A percentile compares a stretch with the other conserved stretches of the same genome.
Evolutionary conservation across 2,329 filamentous ascomycete genomes (phyloP).

Genomic region (Clarireedia paspali): DNA sequence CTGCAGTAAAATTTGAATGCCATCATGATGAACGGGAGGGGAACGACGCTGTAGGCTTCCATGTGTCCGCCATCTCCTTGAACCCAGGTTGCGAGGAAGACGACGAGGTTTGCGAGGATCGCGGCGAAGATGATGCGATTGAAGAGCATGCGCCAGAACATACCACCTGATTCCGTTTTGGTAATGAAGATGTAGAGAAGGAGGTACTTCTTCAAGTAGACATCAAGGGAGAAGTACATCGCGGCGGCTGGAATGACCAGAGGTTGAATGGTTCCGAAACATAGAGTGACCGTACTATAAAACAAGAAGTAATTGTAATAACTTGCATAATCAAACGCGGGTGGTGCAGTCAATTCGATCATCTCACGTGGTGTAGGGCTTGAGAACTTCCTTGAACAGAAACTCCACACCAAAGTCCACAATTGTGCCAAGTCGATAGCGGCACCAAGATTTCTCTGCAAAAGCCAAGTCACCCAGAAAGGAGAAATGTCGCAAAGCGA

Average conservation of each 20-base stretch:
- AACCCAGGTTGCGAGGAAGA: conserved; percentile 68
- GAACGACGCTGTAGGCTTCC: conserved; percentile 60
- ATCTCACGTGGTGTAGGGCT: conserved; percentile 83
- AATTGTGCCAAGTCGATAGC: conserved; percentile 90
- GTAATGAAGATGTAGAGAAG: conserved; percentile 92
- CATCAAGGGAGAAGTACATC: conserved; percentile 82
- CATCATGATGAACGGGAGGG: conserved; percentile 70
- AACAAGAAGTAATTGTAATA: conserved; percentile 99
- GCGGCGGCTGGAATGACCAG: conserved; percentile 79
- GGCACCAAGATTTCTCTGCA: conserved; percentile 88
- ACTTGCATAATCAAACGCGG: conserved; percentile 85
- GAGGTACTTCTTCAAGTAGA: conserved; percentile 89
- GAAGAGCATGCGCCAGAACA: conserved; percentile 85
- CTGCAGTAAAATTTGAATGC: conserved; percentile 84
- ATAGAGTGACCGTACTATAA: conserved; percentile 83
- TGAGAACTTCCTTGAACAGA: conserved; percentile 75
- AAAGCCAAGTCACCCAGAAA: conserved; percentile 90
- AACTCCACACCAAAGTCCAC: conserved; percentile 76
- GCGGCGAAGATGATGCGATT: conserved; percentile 85
- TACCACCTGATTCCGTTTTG: conserved; percentile 90
- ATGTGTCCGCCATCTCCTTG: conserved; percentile 53
- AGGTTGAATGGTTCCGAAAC: conserved; percentile 79
- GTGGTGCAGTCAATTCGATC: conserved; percentile 88
- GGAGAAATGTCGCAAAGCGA: conserved; percentile 74
- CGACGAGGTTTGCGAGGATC: conserved; percentile 70